Percentiles rank a stretch among this genome's conserved stretches.
Evolutionary conservation across 2,329 filamentous ascomycete genomes (phyloP).

Genomic region (Aureobasidium uvarum): DNA sequence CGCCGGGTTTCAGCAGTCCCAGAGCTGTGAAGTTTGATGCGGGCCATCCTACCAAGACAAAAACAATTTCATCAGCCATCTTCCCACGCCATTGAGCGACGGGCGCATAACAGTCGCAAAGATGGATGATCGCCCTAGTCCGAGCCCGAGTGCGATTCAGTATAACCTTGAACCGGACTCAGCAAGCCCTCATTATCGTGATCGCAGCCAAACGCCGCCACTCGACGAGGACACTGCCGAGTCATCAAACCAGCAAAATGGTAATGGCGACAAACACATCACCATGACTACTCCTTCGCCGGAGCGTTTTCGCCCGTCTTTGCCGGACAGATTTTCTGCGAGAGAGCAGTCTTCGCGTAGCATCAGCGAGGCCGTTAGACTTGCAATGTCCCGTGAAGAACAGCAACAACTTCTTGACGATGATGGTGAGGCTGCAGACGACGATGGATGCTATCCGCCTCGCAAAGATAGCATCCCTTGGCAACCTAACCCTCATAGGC

Average conservation of each 20-base stretch:
- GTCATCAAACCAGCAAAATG: neutral
- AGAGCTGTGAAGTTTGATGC: conserved; percentile 20
- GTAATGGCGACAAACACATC: conserved; percentile 31
- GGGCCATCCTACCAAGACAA: conserved; percentile 1
- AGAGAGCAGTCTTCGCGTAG: conserved; percentile 38
- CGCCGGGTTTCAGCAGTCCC: neutral
- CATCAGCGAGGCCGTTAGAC: conserved; percentile 41
- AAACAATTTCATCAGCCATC: conserved; percentile 12
- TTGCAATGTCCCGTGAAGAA: conserved; percentile 48
- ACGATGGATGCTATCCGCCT: conserved; percentile 47
- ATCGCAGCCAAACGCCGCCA: conserved; percentile 14
- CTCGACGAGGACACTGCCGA: conserved; percentile 1
- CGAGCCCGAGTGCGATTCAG: conserved; percentile 21
- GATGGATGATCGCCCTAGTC: conserved; percentile 21
- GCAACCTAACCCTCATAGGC: conserved; percentile 56
- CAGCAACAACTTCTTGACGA: conserved; percentile 50
- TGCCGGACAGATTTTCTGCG: conserved; percentile 34
- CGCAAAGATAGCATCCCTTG: conserved; percentile 42
- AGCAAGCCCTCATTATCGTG: conserved; percentile 12
- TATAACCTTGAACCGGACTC: conserved; percentile 2
- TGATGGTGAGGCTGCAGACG: conserved; percentile 47
- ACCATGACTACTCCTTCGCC: conserved; percentile 29
- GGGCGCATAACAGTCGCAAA: neutral
- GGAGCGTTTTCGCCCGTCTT: conserved; percentile 33
- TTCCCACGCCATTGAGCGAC: conserved; percentile 16